A percentile compares a stretch with the other conserved stretches of the same genome.
phyloP scores from a whole-genome alignment of 352 stramenopile genomes.

The Globisporangium irregulare region DNA sequence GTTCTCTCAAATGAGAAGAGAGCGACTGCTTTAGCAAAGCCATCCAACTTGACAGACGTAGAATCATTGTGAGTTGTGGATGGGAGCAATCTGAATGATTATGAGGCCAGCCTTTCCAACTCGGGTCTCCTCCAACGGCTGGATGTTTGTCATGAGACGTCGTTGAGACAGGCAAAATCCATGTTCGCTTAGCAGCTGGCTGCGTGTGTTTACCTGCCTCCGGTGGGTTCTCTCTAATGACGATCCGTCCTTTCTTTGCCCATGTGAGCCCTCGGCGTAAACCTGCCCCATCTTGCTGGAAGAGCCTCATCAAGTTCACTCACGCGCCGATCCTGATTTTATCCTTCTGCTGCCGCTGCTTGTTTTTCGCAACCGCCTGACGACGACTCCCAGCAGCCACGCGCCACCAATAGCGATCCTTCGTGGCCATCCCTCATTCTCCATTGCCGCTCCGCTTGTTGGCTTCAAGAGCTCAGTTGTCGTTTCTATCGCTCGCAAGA shows the following conservation, averaged over 20 bases:
- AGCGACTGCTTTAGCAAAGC: neutral
- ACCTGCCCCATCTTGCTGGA: neutral
- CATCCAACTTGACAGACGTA: neutral
- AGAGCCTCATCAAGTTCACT: neutral
- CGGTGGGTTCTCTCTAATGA: neutral
- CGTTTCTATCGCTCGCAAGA: neutral
- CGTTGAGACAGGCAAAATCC: neutral
- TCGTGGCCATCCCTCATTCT: neutral
- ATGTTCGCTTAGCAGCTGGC: neutral
- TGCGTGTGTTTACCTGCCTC: neutral
- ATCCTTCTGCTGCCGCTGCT: neutral
- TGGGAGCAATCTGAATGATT: neutral
- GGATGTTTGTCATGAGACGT: neutral
- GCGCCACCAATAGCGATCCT: neutral
- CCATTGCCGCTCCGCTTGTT: neutral
- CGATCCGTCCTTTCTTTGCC: neutral
- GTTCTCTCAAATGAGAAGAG: neutral
- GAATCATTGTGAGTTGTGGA: neutral
- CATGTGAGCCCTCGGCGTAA: neutral
- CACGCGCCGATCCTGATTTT: neutral
- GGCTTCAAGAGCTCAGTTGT: neutral
- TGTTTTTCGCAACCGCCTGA: neutral
- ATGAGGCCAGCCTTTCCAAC: neutral
- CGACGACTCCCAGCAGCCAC: neutral
- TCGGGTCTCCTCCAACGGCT: neutral